Conservation (phyloP, 805 yeast species). For the Wickerhamomyces ciferrii region DNA sequence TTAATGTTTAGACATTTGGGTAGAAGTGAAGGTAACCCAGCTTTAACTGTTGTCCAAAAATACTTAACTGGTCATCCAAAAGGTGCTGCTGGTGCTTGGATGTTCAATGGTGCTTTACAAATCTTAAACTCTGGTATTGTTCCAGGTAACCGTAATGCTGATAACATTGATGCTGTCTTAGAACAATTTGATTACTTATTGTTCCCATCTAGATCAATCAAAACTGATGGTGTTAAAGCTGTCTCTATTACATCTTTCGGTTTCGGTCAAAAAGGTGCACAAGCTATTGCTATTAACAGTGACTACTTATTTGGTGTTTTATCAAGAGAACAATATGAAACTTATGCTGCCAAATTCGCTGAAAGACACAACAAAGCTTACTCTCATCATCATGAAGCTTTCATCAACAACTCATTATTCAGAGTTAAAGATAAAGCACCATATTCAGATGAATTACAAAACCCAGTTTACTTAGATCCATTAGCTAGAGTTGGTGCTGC, state of each 20-base stretch:
- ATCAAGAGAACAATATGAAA: constrained; percentile 63
- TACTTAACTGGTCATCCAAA: constrained; percentile 99
- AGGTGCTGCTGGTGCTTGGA: constrained; percentile 99
- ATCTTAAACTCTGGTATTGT: constrained; percentile 87
- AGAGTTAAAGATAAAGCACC: constrained; percentile 93
- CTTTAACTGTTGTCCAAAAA: constrained; percentile 97
- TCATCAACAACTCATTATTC: constrained; percentile 86
- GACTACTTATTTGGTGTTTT: constrained; percentile 88
- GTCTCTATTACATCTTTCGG: constrained; percentile 97
- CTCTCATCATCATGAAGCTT: constrained; percentile 93
- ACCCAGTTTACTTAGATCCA: constrained; percentile 92
- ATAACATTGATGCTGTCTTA: constrained; percentile 80
- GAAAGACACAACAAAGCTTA: constrained; percentile 86
- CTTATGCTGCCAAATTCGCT: constrained; percentile 64
- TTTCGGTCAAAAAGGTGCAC: constrained; percentile 99
- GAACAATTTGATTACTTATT: constrained; percentile 84
- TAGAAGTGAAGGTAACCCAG: constrained; percentile 96
- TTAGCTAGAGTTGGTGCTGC: constrained; percentile 49
- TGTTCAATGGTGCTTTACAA: constrained; percentile 98
- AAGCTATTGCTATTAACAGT: constrained; percentile 86
- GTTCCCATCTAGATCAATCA: constrained; percentile 89
- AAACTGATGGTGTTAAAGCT: constrained; percentile 97
- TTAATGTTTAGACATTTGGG: constrained; percentile 94
- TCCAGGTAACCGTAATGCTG: constrained; percentile 99
- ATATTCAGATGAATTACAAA: constrained; percentile 83